These are phyloP conservation scores for Auxenochlorella pyrenoidosa DNA, from an alignment of 139 green algal species.

Conservation along the genomic window DNA sequence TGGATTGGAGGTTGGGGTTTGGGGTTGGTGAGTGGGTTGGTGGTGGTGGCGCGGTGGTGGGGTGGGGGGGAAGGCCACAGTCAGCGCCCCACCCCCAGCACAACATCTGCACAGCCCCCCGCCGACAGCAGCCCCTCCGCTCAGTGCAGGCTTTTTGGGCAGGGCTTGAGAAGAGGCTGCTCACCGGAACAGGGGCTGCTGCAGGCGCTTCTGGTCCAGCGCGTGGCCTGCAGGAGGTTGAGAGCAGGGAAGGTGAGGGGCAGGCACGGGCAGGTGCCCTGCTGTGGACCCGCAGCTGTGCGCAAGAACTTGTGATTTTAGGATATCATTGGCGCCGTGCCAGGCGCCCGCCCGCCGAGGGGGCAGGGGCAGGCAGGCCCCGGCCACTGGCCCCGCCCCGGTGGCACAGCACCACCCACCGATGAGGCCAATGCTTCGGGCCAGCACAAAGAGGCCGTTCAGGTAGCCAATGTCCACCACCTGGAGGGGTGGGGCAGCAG, in stretches of 20 bases:
- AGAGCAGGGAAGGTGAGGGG: background rate
- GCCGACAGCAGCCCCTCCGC: no score
- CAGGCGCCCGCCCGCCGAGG: no score
- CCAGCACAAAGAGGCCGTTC: constrained; percentile 96
- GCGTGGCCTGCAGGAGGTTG: constrained; percentile 66
- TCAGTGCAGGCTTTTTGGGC: no score
- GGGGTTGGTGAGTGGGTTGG: constrained; percentile 67
- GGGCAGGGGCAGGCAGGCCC: no score
- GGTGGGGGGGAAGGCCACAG: background rate
- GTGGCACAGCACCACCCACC: constrained; percentile 32
- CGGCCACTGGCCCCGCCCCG: no score
- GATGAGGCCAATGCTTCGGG: constrained; percentile 93
- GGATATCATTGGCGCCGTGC: no score
- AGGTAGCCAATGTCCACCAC: constrained; percentile 91
- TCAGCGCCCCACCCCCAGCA: no score
- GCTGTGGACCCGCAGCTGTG: background rate
- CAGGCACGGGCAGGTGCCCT: no score
- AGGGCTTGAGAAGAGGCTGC: no score
- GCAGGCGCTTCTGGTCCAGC: constrained; percentile 94
- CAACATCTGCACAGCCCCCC: no score
- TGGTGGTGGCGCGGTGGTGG: constrained; percentile 69
- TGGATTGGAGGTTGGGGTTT: background rate
- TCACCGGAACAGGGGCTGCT: constrained; percentile 90
- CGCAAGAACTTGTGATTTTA: no score
- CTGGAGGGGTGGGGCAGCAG: no score